Base-by-base conservation (phyloP, 257 asterid species). In the Ligustrum vulgare region DNA sequence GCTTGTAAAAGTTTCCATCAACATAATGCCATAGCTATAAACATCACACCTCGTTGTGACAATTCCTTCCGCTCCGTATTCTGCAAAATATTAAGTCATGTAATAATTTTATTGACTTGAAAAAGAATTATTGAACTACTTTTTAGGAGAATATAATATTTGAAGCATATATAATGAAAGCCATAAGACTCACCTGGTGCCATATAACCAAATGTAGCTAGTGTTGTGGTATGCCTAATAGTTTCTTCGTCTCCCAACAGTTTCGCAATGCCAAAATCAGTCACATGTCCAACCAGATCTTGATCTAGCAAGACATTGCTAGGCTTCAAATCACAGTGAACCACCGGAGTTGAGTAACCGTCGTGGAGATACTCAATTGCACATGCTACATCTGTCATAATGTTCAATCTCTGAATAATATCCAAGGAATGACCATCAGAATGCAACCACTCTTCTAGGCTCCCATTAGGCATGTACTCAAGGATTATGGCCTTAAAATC, bases 261-360 rank as follows among this genome's bases (percentile, higher is more conserved):
- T 23, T 35, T 70, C 10, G 74, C 34, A 4, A 70, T 45, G 63
- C 74, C 74, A 70, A 43, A 70, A 25, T 70, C 74, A 12, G 63
- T 43, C 32, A 70, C 58, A 0, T 11, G 74, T n/a, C 51, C 74
- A 9, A 45, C 60, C 74, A 70, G 28, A 25, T 45, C 64, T 20
- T 25, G 63, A 70, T 70, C 74, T 18, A 70, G 5, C 13, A 70
- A 35, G 25, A 45, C 20, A 25, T 70, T 70, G 8, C 73, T 69
- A 69, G 73, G 73, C 62, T 41, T 69, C 18, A 70, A 13, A 70
- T 70, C 64, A 25, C 64, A 70, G 37, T 70, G 64, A 47, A 70
- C 74, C 60, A 70, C 11, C 8, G 13, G 41, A 6, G 63, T 1
- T 1, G 34, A 23, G 22, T 41, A 45, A 45, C 74, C 65, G 12